These are phyloP conservation scores for Glebionis coronaria DNA, from an alignment of 129 eudicot species.

Conservation along the genomic window DNA sequence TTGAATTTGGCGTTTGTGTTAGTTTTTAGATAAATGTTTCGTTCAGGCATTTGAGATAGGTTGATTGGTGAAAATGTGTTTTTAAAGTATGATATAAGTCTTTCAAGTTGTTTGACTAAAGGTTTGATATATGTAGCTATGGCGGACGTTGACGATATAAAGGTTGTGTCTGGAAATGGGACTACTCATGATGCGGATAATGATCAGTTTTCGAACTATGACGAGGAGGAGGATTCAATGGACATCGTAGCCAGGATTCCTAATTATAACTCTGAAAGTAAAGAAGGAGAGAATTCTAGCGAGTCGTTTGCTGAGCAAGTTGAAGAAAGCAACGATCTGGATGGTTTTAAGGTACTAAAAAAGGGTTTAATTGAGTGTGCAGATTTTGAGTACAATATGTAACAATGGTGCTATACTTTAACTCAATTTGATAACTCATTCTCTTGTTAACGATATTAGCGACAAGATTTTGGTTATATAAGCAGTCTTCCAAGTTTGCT, in stretches of 20 bases:
- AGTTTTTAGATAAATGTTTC: no score
- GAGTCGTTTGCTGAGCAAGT: conserved; percentile 28
- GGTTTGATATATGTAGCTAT: conserved; percentile 25
- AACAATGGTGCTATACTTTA: not conserved
- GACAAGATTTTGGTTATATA: not conserved
- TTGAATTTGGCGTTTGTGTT: no score
- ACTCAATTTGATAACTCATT: conserved; percentile 3
- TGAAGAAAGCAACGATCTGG: conserved; percentile 36
- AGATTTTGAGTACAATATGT: no score
- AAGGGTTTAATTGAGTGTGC: not conserved
- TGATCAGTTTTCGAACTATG: conserved; percentile 28
- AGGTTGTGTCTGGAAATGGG: conserved; percentile 45
- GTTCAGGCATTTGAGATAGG: not conserved
- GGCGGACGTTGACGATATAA: conserved; percentile 55
- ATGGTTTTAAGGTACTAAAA: conserved; percentile 49
- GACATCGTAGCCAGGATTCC: conserved; percentile 41
- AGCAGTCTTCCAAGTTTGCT: not conserved
- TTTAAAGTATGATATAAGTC: not conserved
- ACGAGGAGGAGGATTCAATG: conserved; percentile 34
- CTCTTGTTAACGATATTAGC: not conserved
- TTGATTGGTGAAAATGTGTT: not conserved
- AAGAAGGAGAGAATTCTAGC: conserved; percentile 28
- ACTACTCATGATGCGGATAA: conserved; percentile 39
- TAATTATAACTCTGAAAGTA: conserved; percentile 32
- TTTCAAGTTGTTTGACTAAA: not conserved